Evolutionary conservation across 1,139 yeast species (phyloP).

Genomic region (Hansenula anomala): DNA sequence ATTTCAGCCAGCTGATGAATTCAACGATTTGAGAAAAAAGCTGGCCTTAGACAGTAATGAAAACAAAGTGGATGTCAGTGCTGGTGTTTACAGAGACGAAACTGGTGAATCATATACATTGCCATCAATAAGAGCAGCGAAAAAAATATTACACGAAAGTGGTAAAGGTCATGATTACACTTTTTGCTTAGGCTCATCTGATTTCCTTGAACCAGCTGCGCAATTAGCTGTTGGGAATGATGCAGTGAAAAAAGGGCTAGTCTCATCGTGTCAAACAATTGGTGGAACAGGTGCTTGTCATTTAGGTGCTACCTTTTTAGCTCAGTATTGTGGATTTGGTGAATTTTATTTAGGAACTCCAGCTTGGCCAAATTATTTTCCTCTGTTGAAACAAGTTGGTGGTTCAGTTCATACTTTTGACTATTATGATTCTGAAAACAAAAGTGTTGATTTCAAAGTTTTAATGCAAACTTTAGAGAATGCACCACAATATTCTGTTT

Average conservation of each 20-base stretch:
- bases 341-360: constrained; percentile 59
- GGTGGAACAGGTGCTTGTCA: constrained; percentile 76
- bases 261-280: constrained; percentile 62
- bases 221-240: constrained; percentile 40
- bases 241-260: constrained; percentile 36
- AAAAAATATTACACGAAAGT: constrained; percentile 22
- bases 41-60: constrained; percentile 31
- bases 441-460: constrained; percentile 46
- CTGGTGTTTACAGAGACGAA: constrained; percentile 51
- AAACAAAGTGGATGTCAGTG: constrained; percentile 46
- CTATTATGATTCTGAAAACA: constrained; percentile 40
- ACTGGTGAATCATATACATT: constrained; percentile 47
- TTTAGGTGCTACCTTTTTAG: constrained; percentile 58
- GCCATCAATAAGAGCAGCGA: constrained; percentile 44
- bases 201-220: constrained; percentile 38
- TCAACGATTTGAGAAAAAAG: neutral
- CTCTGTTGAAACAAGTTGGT: constrained; percentile 48
- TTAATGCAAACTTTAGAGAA: no score
- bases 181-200: constrained; percentile 40
- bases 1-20: constrained; percentile 5
- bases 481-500: constrained; percentile 44
- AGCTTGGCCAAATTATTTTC: constrained; percentile 72
- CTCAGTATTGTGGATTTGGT: constrained; percentile 44
- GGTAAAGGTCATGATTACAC: constrained; percentile 48
- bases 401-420: constrained; percentile 22